These are phyloP conservation scores for Speleostelium caveatum DNA, from an alignment of 78 protist genomes.

Conservation along the genomic window DNA sequence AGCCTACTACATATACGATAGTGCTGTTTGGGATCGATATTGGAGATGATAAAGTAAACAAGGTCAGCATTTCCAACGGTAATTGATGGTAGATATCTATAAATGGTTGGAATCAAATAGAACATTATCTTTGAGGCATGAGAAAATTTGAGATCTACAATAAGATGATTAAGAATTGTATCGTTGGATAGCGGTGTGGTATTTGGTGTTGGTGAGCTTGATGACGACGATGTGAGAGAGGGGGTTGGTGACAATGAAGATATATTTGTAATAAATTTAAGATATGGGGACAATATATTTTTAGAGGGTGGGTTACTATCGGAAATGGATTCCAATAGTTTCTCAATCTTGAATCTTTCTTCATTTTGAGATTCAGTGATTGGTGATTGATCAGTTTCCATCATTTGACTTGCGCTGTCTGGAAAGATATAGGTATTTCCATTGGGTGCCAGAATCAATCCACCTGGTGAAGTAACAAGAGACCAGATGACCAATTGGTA, in stretches of 20 bases:
- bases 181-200: neutral
- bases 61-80: constrained; percentile 45
- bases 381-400: neutral
- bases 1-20: constrained; percentile 24
- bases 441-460: neutral
- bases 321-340: constrained; percentile 17
- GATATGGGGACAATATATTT: constrained; percentile 3
- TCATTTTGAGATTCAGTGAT: constrained; percentile 8
- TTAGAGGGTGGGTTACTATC: constrained; percentile 5
- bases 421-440: constrained; percentile 33
- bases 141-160: constrained; percentile 11
- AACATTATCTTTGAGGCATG: neutral
- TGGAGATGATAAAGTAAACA: constrained; percentile 1
- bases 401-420: neutral
- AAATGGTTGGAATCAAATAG: constrained; percentile 35
- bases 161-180: constrained; percentile 8
- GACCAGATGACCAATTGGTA: constrained; percentile 30
- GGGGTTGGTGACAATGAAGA: too few relatives aligned
- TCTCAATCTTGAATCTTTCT: constrained; percentile 55
- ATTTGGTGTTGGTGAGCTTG: neutral
- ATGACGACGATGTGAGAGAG: neutral
- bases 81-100: constrained; percentile 9
- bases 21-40: constrained; percentile 42
- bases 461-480: constrained; percentile 33
- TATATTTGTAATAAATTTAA: constrained; percentile 1